phyloP scores from a whole-genome alignment of 805 yeast species.

The Kazachstania bromeliacearum region DNA sequence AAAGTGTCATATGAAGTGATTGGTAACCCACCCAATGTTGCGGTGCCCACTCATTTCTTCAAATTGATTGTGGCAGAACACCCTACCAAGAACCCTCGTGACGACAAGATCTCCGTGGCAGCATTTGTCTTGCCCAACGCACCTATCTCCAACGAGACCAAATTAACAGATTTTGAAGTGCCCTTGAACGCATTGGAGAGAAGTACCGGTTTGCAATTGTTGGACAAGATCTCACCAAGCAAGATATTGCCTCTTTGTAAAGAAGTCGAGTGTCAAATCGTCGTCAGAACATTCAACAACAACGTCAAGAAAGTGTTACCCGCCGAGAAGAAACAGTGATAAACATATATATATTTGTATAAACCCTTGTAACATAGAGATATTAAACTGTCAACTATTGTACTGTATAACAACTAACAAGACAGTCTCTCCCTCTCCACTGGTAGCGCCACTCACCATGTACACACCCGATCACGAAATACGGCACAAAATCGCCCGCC shows the following conservation, averaged over 20 bases:
- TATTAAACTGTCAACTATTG: neutral
- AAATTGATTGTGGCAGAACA: slow-evolving; percentile 85
- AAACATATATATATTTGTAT: neutral
- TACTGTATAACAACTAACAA: neutral
- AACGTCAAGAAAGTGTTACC: neutral
- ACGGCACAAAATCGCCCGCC: too few relatives aligned
- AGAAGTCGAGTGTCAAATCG: slow-evolving; percentile 70
- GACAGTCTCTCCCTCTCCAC: neutral
- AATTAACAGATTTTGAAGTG: slow-evolving; percentile 68
- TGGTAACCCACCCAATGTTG: slow-evolving; percentile 92
- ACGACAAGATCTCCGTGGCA: slow-evolving; percentile 53
- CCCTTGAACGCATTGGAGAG: slow-evolving; percentile 86
- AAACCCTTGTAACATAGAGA: neutral
- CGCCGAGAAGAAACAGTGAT: neutral
- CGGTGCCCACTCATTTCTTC: slow-evolving; percentile 96
- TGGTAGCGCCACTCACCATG: too few relatives aligned
- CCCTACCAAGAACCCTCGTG: slow-evolving; percentile 36
- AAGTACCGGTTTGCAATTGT: slow-evolving; percentile 73
- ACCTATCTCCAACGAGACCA: slow-evolving; percentile 59
- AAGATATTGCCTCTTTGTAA: slow-evolving; percentile 59
- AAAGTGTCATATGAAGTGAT: slow-evolving; percentile 83
- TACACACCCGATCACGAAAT: too few relatives aligned
- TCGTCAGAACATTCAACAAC: slow-evolving; percentile 69
- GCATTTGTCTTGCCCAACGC: slow-evolving; percentile 93
- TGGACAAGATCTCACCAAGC: slow-evolving; percentile 54